Conservation (phyloP, 768 basidiomycete species). For the Tubosaeta sp. region DNA sequence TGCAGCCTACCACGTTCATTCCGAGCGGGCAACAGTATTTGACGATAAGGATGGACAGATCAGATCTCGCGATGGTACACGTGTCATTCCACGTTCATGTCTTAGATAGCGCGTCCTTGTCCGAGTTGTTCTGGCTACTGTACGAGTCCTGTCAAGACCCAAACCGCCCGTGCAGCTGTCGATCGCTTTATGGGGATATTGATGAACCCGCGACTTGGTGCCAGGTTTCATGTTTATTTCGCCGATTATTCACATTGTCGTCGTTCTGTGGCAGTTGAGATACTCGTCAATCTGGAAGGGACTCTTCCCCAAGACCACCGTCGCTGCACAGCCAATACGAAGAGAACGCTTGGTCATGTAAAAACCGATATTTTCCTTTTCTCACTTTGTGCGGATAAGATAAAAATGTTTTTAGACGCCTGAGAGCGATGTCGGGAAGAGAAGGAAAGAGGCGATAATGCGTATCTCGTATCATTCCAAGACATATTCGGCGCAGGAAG, state of each 20-base stretch:
- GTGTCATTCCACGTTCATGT: constrained; percentile 17
- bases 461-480: constrained; percentile 11
- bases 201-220: constrained; percentile 7
- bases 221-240: constrained; percentile 31
- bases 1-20: constrained; percentile 1
- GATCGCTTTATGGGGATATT: constrained; percentile 21
- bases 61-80: constrained; percentile 14
- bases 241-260: constrained; percentile 23
- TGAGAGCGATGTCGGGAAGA: background rate
- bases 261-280: constrained; percentile 28
- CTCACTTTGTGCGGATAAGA: background rate
- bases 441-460: constrained; percentile 15
- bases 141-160: constrained; percentile 2
- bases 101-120: background rate
- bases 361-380: background rate
- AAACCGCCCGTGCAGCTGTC: constrained; percentile 6
- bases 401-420: background rate
- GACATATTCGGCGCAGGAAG: background rate
- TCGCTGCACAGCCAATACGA: background rate
- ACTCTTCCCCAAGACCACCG: background rate
- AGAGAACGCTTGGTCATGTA: background rate
- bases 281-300: background rate
- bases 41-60: constrained; percentile 22
- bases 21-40: constrained; percentile 15
- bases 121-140: constrained; percentile 3